Base-by-base conservation (phyloP, 306 rosid species). In the Prunus fruticosa region DNA sequence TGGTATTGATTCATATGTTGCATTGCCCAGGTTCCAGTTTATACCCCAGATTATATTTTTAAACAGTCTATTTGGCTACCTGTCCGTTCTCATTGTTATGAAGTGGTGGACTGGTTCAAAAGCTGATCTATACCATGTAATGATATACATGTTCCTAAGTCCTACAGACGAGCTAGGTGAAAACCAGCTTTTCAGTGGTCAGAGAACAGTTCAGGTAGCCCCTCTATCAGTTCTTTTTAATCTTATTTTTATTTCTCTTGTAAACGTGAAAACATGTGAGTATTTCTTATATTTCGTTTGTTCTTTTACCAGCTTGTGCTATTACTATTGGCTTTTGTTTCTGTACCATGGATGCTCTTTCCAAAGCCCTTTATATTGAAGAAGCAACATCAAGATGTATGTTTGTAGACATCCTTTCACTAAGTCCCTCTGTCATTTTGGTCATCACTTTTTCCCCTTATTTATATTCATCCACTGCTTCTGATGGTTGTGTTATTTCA, bases 311-410 rank as follows among this genome's bases (percentile, higher is more conserved):
- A 96, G 99, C 77, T 92, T 73, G 87, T 69, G 64, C 92, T 96
- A 46, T 83, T 96, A 74, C 81, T 89, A 70, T 91, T 88, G 83
- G 98, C 99, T 61, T 27, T 89, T 76, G 86, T 96, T 47, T 76
- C 98, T 68, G 99, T 96, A 47, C 99, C 99, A 76, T 96, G 99
- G 99, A 96, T 96, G 99, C 92, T 96, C 61, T 69, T 96, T 70
- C 99, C 99, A 49, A 96, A 96, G 84, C 99, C 99, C 71, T 92
- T 96, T 81, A 87, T 96, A 64, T 84, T 96, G 91, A 96, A 91
- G 93, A 92, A 76, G 82, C 99, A 96, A 79, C 89, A 90, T 50
- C 79, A 92, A 87, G 89, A 82, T 67, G 99, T 96, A 87, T 78
- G 86, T 75, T 82, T 23, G 28, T 67, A 18, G 62, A 47, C 65